Evolutionary conservation across 768 basidiomycete genomes (phyloP).

Genomic region (Boletus reticulatus): DNA sequence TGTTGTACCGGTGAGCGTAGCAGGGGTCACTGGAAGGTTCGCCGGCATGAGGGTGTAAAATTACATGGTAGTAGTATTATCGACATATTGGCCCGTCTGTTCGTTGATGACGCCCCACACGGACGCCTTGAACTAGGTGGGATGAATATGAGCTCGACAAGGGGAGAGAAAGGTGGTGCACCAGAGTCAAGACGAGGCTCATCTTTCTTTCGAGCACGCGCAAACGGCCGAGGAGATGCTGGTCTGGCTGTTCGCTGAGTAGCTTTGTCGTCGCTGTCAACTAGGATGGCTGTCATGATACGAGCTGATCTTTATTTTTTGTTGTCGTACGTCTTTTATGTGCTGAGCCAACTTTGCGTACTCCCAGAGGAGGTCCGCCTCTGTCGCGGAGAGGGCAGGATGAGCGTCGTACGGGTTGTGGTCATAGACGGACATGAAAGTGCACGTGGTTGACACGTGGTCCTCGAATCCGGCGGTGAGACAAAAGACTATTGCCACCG

Average conservation of each 20-base stretch:
- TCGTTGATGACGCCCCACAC: slow-evolving; percentile 94
- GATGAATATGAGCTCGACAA: slow-evolving; percentile 2
- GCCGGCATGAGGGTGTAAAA: slow-evolving; percentile 44
- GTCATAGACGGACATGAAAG: slow-evolving; percentile 30
- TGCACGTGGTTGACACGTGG: background rate
- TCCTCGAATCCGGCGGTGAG: background rate
- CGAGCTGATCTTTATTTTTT: background rate
- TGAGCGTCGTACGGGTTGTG: slow-evolving; percentile 75
- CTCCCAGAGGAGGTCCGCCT: slow-evolving; percentile 88
- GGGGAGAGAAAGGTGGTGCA: slow-evolving; percentile 27
- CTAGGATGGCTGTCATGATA: slow-evolving; percentile 34
- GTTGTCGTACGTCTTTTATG: slow-evolving; percentile 58
- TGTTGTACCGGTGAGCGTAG: slow-evolving; percentile 52
- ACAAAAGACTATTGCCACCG: background rate
- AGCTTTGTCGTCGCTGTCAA: slow-evolving; percentile 63
- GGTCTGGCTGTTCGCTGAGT: slow-evolving; percentile 75
- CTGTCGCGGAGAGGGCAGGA: slow-evolving; percentile 59
- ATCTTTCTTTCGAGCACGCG: slow-evolving; percentile 89
- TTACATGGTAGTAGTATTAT: slow-evolving; percentile 18
- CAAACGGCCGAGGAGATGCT: slow-evolving; percentile 69
- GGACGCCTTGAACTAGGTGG: slow-evolving; percentile 84
- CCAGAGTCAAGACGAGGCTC: slow-evolving; percentile 91
- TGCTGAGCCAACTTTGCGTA: slow-evolving; percentile 85
- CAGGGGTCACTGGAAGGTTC: slow-evolving; percentile 44
- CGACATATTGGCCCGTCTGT: slow-evolving; percentile 38